Evolutionary conservation across 2,329 filamentous ascomycete genomes (phyloP).

Genomic region (Colletotrichum scovillei): DNA sequence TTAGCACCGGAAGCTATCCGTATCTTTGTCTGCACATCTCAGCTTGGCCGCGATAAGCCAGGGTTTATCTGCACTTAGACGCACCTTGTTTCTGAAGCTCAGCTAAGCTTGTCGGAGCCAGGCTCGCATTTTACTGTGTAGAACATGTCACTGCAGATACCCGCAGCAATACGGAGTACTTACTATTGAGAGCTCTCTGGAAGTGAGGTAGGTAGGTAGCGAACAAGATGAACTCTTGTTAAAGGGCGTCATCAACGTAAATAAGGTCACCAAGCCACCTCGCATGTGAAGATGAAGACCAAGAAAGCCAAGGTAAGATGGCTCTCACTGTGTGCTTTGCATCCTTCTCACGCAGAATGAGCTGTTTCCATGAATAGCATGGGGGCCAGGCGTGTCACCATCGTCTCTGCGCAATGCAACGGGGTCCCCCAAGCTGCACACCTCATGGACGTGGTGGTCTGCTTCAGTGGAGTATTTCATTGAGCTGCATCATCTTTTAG

Average conservation of each 20-base stretch:
- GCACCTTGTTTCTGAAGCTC: not conserved
- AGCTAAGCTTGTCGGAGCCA: not conserved
- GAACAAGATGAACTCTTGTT: not conserved
- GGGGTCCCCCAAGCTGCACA: not conserved
- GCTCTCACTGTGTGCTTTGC: not conserved
- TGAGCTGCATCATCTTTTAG: not conserved
- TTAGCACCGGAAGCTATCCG: constrained; percentile 10
- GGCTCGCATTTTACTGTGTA: not conserved
- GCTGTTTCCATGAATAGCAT: constrained; percentile 20
- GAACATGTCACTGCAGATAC: constrained; percentile 6
- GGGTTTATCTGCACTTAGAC: not conserved
- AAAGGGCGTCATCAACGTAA: not conserved
- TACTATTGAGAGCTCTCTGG: not conserved
- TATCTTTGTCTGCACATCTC: not conserved
- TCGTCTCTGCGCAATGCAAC: constrained; percentile 18
- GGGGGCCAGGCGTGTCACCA: constrained; percentile 9
- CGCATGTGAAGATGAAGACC: not conserved
- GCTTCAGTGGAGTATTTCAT: constrained; percentile 2
- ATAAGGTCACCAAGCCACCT: not conserved
- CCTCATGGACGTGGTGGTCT: not conserved
- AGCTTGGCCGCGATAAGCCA: not conserved
- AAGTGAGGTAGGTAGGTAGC: not conserved
- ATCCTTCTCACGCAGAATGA: not conserved
- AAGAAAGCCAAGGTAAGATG: not conserved
- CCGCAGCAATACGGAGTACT: not conserved